Conservation (phyloP, 1,139 yeast genomes). For the Eremothecium cymbalariae region DNA sequence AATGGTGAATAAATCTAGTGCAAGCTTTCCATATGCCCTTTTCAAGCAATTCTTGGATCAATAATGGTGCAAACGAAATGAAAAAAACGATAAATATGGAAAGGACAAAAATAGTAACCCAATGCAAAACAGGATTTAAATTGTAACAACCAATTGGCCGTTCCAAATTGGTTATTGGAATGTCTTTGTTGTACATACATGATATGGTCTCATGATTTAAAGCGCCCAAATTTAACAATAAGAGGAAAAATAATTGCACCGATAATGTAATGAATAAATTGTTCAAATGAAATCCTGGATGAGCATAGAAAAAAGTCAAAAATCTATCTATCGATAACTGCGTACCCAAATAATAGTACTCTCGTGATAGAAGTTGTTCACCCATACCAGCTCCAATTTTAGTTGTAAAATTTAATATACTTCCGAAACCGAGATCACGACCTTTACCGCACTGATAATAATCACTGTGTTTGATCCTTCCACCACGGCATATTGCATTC, state of each 20-base stretch:
- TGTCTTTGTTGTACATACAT: conserved; percentile 48
- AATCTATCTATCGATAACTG: conserved; percentile 72
- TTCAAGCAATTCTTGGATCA: conserved; percentile 73
- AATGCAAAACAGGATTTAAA: conserved; percentile 61
- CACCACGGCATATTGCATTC: conserved; percentile 74
- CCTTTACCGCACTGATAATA: conserved; percentile 91
- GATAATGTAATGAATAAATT: conserved; percentile 73
- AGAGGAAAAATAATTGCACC: conserved; percentile 59
- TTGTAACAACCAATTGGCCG: conserved; percentile 70
- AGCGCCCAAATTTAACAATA: conserved; percentile 61
- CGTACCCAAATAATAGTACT: conserved; percentile 75
- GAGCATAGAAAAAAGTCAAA: conserved; percentile 81
- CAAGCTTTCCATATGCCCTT: conserved; percentile 62
- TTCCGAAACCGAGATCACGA: conserved; percentile 77
- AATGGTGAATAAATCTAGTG: conserved; percentile 52
- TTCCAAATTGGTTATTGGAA: conserved; percentile 53
- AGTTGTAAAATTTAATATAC: conserved; percentile 75
- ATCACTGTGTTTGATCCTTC: conserved; percentile 80
- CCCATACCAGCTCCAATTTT: conserved; percentile 97
- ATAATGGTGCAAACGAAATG: conserved; percentile 71
- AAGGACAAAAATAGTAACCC: conserved; percentile 74
- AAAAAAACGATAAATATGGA: conserved; percentile 79
- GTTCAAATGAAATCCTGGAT: conserved; percentile 83
- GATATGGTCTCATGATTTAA: conserved; percentile 50
- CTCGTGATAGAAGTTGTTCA: conserved; percentile 78